Base-by-base conservation (phyloP, 208 protist genomes). In the Acanthamoeba royreba region DNA sequence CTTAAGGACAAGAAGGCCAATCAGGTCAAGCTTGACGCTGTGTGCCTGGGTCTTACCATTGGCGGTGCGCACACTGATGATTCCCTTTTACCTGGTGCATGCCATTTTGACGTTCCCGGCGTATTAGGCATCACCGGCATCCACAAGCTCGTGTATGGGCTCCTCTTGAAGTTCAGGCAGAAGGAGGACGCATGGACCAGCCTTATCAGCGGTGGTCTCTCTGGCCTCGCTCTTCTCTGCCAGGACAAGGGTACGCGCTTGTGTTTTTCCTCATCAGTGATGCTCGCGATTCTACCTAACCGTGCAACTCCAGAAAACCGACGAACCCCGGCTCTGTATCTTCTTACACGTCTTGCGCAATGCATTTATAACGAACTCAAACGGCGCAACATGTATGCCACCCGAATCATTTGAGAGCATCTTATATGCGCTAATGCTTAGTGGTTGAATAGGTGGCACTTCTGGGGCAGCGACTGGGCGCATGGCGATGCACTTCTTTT, bases 351-450 rank as follows among this genome's bases (percentile, higher is more conserved):
- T 15, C 28, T 81, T 19, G 28, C 33, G 17, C 69, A 81, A 40
- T 81, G 69, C 69, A n/a, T 81, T n/a, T 81, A 81, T 81, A 81
- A 81, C 28, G 69, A 81, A 33, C 28, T 81, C 22, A 81, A 81
- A 81, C 69, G 28, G 17, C 69, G 28, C 33, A 81, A 19, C 33
- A n/a, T 40, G 28, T 40, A 81, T 33, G 28, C 22, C 28, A 40
- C 19, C 22, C 15, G 28, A n/a, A 33, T 33, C 15, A 15, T 15
- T 33, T 19, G 25, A n/a, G 15, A 33, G 69, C 28, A 40, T 81
- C 17, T 33, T 33, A 19, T n/a, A 81, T 33, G 15, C 19, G 17
- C 28, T 33, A 81, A n/a, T n/a, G n/a, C n/a, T n/a, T n/a, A 43
- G 69, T 81, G 25, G 69, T 33, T n/a, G 69, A 19, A 19, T 19